Percentiles rank a stretch among this genome's conserved stretches.
phyloP scores from a whole-genome alignment of 2,329 filamentous ascomycete species.

The Aspergillus latus region DNA sequence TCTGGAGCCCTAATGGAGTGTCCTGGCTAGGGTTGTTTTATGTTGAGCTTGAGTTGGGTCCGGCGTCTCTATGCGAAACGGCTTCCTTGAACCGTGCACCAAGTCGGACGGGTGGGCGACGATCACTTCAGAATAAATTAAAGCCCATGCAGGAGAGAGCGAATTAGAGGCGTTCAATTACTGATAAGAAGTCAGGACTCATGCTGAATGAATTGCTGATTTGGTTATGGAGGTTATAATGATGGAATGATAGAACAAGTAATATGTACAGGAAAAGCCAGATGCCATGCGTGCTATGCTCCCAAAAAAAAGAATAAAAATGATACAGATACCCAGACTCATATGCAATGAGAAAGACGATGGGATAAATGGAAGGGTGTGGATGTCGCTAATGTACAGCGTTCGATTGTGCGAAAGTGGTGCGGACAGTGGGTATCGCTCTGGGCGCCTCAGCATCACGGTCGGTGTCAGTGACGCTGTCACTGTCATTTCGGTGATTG shows the following conservation, averaged over 20 bases:
- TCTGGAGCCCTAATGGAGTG: background rate
- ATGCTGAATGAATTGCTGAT: background rate
- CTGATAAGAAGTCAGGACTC: background rate
- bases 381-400: too few relatives aligned
- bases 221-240: background rate
- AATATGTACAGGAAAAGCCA: background rate
- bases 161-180: background rate
- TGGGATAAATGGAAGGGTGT: too few relatives aligned
- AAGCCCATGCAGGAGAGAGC: background rate
- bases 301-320: too few relatives aligned
- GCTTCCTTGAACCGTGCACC: background rate
- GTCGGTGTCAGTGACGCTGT: too few relatives aligned
- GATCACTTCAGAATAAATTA: background rate
- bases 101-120: background rate
- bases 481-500: too few relatives aligned
- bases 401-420: too few relatives aligned
- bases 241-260: background rate
- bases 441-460: too few relatives aligned
- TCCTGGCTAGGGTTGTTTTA: background rate
- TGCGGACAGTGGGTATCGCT: too few relatives aligned
- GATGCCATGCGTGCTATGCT: too few relatives aligned
- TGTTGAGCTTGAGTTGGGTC: background rate
- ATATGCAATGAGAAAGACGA: too few relatives aligned
- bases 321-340: too few relatives aligned
- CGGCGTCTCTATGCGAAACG: conserved; percentile 2